Conservation (phyloP, 2,329 filamentous ascomycete genomes). For the Beauveria asiatica region DNA sequence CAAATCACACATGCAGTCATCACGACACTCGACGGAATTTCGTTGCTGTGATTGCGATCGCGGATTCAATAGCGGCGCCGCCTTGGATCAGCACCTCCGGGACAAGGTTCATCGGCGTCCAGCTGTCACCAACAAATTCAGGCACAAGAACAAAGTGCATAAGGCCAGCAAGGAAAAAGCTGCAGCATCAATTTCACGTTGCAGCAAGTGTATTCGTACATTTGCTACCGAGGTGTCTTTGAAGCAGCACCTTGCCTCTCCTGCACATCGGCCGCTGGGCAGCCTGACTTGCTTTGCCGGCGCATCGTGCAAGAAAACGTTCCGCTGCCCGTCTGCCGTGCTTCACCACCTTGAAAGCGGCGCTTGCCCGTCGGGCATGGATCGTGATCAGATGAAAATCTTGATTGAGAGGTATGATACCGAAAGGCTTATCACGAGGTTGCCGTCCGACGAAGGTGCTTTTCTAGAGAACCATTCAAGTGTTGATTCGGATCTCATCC, state of each 20-base stretch:
- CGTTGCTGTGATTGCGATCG: slow-evolving; percentile 9
- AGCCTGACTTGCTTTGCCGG: background rate
- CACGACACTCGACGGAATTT: background rate
- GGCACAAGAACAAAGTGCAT: no score
- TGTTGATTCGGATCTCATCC: background rate
- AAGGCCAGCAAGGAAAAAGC: no score
- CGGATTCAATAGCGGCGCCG: background rate
- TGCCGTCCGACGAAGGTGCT: background rate
- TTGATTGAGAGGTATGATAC: background rate
- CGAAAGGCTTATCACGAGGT: background rate
- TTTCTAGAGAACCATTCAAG: background rate
- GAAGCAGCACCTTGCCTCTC: background rate
- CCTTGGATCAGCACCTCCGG: slow-evolving; percentile 2
- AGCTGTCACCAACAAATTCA: no score
- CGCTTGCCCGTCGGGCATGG: background rate
- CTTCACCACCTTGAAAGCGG: background rate
- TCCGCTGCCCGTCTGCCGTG: background rate
- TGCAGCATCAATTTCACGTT: background rate
- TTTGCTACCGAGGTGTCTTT: background rate
- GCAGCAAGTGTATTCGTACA: background rate
- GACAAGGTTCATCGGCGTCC: background rate
- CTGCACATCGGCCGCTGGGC: background rate
- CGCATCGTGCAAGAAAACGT: background rate
- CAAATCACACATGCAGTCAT: background rate
- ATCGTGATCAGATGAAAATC: background rate